Evolutionary conservation across 108 stramenopile genomes (phyloP).

Genomic region (Fragilariopsis cylindrus): DNA sequence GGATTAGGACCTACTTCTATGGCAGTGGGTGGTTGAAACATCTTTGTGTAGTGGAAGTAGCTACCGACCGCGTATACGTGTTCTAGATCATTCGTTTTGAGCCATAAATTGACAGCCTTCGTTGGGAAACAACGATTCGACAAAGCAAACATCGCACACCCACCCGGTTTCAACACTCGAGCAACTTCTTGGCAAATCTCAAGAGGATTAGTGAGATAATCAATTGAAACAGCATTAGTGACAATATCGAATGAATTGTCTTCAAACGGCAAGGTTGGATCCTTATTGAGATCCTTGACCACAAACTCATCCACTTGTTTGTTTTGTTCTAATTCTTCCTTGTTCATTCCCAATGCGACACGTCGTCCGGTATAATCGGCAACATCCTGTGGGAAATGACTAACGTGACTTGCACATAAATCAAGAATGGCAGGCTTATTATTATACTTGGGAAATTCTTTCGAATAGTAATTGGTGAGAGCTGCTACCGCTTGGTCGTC

Average conservation of each 20-base stretch:
- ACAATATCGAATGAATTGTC: slow-evolving; percentile 70
- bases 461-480: slow-evolving; percentile 54
- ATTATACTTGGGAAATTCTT: slow-evolving; percentile 30
- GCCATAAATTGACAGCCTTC: slow-evolving; percentile 76
- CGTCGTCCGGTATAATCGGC: slow-evolving; percentile 38
- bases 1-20: too few species aligned
- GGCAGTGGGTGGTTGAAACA: too few species aligned
- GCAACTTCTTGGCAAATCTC: slow-evolving; percentile 72
- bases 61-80: slow-evolving; percentile 60
- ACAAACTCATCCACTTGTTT: slow-evolving; percentile 53
- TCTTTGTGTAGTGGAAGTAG: slow-evolving; percentile 54
- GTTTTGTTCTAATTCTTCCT: slow-evolving; percentile 55
- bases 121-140: slow-evolving; percentile 75
- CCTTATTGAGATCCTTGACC: slow-evolving; percentile 63
- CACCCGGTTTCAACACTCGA: slow-evolving; percentile 65
- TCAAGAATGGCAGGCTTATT: slow-evolving; percentile 50
- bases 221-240: slow-evolving; percentile 68
- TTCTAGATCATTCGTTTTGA: slow-evolving; percentile 72
- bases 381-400: slow-evolving; percentile 46
- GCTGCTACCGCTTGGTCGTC: slow-evolving; percentile 62
- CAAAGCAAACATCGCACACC: slow-evolving; percentile 59
- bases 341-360: slow-evolving; percentile 74
- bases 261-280: slow-evolving; percentile 34
- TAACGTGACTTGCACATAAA: slow-evolving; percentile 69
- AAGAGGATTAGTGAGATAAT: slow-evolving; percentile 65